Evolutionary conservation across 23 red algal species (phyloP).

Genomic region (Gracilaria vermiculophylla): DNA sequence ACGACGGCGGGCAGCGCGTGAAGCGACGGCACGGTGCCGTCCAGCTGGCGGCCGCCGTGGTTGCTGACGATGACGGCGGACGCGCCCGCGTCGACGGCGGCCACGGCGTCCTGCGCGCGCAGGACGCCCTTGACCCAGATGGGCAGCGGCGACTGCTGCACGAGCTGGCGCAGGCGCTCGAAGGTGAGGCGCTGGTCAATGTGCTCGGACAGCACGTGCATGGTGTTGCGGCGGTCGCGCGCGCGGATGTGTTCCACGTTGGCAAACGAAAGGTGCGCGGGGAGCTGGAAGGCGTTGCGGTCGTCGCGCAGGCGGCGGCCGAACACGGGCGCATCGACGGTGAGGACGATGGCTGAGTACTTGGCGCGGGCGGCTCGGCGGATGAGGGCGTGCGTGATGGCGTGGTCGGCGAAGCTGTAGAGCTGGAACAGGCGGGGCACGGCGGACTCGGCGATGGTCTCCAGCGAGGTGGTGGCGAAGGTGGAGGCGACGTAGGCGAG

Average conservation of each 20-base stretch:
- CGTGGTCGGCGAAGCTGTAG: conserved; percentile 81
- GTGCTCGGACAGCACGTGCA: neutral
- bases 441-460: conserved; percentile 48
- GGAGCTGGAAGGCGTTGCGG: conserved; percentile 72
- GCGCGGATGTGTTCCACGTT: conserved; percentile 60
- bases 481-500: conserved; percentile 73
- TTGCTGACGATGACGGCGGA: conserved; percentile 82
- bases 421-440: conserved; percentile 82
- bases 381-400: conserved; percentile 59
- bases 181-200: conserved; percentile 69
- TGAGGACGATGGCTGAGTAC: conserved; percentile 76
- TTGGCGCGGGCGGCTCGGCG: conserved; percentile 49
- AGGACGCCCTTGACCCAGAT: conserved; percentile 88
- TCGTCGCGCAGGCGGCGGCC: conserved; percentile 81
- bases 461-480: conserved; percentile 73
- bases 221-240: neutral
- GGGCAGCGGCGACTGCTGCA: conserved; percentile 56
- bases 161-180: conserved; percentile 67
- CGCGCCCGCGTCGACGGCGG: conserved; percentile 58
- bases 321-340: conserved; percentile 82
- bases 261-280: conserved; percentile 73
- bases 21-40: conserved; percentile 65
- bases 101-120: conserved; percentile 65
- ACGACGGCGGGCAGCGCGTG: conserved; percentile 71
- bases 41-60: conserved; percentile 91